phyloP scores from a whole-genome alignment of 1,284 basidiomycete species.

The Moesziomyces aphidis region DNA sequence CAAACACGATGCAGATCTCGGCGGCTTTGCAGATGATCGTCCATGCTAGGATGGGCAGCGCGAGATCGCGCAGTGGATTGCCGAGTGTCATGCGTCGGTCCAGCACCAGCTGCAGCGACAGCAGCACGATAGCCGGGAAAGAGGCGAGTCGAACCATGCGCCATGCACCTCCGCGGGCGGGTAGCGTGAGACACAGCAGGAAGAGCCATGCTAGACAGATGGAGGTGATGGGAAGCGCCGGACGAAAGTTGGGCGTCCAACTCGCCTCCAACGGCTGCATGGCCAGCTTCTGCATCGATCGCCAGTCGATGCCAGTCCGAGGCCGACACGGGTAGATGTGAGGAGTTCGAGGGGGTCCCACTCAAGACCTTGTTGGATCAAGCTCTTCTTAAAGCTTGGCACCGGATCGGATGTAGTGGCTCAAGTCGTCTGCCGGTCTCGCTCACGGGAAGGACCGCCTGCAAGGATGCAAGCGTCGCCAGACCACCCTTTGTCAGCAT shows the following conservation, averaged over 20 bases:
- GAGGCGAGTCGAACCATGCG: constrained; percentile 26
- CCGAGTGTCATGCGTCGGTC: constrained; percentile 23
- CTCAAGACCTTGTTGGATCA: too few relatives aligned
- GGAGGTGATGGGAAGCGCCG: constrained; percentile 14
- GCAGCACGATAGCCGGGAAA: constrained; percentile 12
- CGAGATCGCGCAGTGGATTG: constrained; percentile 35
- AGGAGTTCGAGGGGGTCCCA: too few relatives aligned
- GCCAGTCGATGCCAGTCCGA: too few relatives aligned
- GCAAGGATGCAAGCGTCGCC: too few relatives aligned
- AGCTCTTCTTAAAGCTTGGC: too few relatives aligned
- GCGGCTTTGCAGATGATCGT: constrained; percentile 29
- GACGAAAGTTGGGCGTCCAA: constrained; percentile 38
- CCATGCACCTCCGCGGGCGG: constrained; percentile 12
- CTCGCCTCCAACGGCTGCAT: constrained; percentile 10
- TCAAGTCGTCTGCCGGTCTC: too few relatives aligned
- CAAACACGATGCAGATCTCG: constrained; percentile 28
- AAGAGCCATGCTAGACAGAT: constrained; percentile 32
- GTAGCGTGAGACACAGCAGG: constrained; percentile 31
- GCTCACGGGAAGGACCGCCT: too few relatives aligned
- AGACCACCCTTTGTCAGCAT: too few relatives aligned
- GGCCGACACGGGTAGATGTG: too few relatives aligned
- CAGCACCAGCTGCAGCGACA: constrained; percentile 16
- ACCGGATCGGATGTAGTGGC: too few relatives aligned
- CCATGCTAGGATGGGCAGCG: constrained; percentile 34
- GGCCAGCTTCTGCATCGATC: too few relatives aligned